phyloP scores from a whole-genome alignment of 2,329 filamentous ascomycete genomes.

The Thielaviopsis populi region DNA sequence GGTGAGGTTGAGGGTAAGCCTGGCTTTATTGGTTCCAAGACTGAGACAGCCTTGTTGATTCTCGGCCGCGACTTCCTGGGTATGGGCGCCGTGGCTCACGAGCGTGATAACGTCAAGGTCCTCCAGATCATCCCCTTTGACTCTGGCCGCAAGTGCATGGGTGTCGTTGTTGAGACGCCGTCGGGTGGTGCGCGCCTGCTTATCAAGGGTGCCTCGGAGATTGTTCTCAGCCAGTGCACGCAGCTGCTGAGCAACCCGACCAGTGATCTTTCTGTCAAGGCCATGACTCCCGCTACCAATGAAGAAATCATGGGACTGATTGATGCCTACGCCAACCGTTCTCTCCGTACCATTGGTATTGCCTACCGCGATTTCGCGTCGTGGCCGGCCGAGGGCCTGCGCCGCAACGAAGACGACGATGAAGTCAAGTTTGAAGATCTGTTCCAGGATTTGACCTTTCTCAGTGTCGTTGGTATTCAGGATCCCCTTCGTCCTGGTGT shows the following conservation, averaged over 20 bases:
- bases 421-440: conserved; percentile 52
- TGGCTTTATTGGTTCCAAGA: conserved; percentile 63
- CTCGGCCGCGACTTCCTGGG: conserved; percentile 52
- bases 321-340: conserved; percentile 61
- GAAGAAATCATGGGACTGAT: conserved; percentile 51
- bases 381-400: conserved; percentile 61
- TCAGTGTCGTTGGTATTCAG: conserved; percentile 65
- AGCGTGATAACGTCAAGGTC: conserved; percentile 44
- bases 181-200: conserved; percentile 40
- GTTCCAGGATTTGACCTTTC: conserved; percentile 51
- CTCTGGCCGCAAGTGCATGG: conserved; percentile 60
- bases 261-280: conserved; percentile 27
- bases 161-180: conserved; percentile 38
- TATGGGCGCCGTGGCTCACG: conserved; percentile 49
- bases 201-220: conserved; percentile 51
- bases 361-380: conserved; percentile 70
- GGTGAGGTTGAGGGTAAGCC: conserved; percentile 51
- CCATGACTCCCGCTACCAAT: conserved; percentile 38
- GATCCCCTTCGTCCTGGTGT: conserved; percentile 65
- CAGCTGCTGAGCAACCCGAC: conserved; percentile 37
- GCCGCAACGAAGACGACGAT: conserved; percentile 37
- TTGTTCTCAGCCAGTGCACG: conserved; percentile 42
- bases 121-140: conserved; percentile 62
- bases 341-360: conserved; percentile 71
- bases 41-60: conserved; percentile 58